phyloP scores from a whole-genome alignment of 148 eudicot genomes.

The Cornus suecica region DNA sequence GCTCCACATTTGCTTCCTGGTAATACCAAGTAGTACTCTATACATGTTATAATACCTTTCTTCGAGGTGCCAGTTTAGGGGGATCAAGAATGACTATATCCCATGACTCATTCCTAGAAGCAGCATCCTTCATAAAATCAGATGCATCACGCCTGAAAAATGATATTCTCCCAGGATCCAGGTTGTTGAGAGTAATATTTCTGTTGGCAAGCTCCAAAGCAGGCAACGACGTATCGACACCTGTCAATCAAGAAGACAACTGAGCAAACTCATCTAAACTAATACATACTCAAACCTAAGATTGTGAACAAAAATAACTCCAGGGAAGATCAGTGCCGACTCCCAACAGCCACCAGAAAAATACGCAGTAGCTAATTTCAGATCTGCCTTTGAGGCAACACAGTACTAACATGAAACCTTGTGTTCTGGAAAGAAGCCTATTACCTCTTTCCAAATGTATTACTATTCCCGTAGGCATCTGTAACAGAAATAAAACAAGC shows the following conservation, averaged over 20 bases:
- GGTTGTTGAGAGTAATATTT: slow-evolving; percentile 58
- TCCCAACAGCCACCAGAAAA: slow-evolving; percentile 1
- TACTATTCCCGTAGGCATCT: neutral
- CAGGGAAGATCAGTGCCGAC: slow-evolving; percentile 1
- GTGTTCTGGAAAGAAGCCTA: neutral
- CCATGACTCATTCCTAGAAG: slow-evolving; percentile 73
- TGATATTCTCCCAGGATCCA: slow-evolving; percentile 57
- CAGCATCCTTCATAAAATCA: slow-evolving; percentile 76
- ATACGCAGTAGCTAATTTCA: slow-evolving; percentile 1
- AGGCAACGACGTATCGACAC: slow-evolving; percentile 80
- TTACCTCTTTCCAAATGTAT: neutral
- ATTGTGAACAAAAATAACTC: neutral
- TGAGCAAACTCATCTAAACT: neutral
- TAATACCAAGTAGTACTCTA: neutral
- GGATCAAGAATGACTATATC: slow-evolving; percentile 87
- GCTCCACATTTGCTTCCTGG: neutral
- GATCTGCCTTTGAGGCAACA: slow-evolving; percentile 10
- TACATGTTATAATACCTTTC: slow-evolving; percentile 46
- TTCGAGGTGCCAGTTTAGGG: slow-evolving; percentile 88
- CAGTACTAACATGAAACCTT: neutral
- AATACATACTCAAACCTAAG: neutral
- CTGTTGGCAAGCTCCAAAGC: slow-evolving; percentile 83
- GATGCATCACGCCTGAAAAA: slow-evolving; percentile 75
- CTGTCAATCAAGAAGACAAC: slow-evolving; percentile 25
- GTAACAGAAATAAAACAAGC: neutral